A percentile compares a stretch with the other conserved stretches of the same genome.
These are phyloP conservation scores for Ogataea glucozyma DNA, from an alignment of 805 yeast species.

Conservation along the genomic window DNA sequence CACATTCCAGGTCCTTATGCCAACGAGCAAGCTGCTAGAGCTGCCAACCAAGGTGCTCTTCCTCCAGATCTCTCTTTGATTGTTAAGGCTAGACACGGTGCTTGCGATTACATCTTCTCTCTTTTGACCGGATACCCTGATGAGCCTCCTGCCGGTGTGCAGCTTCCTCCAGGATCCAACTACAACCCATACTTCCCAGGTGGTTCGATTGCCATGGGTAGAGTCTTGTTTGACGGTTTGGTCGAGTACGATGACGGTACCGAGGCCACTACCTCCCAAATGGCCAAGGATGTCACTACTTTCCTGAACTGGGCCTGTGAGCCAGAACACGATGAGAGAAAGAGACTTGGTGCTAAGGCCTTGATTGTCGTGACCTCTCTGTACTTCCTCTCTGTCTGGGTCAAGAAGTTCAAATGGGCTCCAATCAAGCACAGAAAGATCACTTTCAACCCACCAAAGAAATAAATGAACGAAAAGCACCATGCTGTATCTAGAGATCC, in stretches of 20 bases:
- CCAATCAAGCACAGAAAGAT: slow-evolving; percentile 93
- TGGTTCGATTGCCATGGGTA: slow-evolving; percentile 98
- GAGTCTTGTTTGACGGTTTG: slow-evolving; percentile 94
- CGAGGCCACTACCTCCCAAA: slow-evolving; percentile 96
- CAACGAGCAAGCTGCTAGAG: slow-evolving; percentile 99
- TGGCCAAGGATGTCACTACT: slow-evolving; percentile 97
- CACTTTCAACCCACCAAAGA: slow-evolving; percentile 89
- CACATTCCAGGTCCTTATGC: slow-evolving; percentile 93
- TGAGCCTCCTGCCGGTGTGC: slow-evolving; percentile 97
- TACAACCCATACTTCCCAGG: slow-evolving; percentile 99
- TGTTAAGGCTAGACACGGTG: slow-evolving; percentile 99
- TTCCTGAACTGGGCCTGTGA: slow-evolving; percentile 98
- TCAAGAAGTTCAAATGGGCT: slow-evolving; percentile 98
- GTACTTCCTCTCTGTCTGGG: slow-evolving; percentile 82
- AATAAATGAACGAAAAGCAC: slow-evolving; percentile 35
- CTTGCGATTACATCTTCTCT: slow-evolving; percentile 90
- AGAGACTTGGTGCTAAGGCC: slow-evolving; percentile 94
- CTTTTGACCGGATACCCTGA: slow-evolving; percentile 98
- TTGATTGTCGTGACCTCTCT: slow-evolving; percentile 74
- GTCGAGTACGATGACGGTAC: slow-evolving; percentile 99
- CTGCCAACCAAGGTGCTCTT: slow-evolving; percentile 98
- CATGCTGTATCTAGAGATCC: slow-evolving; percentile 13
- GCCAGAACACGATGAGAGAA: slow-evolving; percentile 98
- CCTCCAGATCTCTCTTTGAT: slow-evolving; percentile 98
- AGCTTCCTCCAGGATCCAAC: slow-evolving; percentile 89